These are phyloP conservation scores for Cytospora piceae DNA, from an alignment of 2,329 filamentous ascomycete species.

Conservation along the genomic window DNA sequence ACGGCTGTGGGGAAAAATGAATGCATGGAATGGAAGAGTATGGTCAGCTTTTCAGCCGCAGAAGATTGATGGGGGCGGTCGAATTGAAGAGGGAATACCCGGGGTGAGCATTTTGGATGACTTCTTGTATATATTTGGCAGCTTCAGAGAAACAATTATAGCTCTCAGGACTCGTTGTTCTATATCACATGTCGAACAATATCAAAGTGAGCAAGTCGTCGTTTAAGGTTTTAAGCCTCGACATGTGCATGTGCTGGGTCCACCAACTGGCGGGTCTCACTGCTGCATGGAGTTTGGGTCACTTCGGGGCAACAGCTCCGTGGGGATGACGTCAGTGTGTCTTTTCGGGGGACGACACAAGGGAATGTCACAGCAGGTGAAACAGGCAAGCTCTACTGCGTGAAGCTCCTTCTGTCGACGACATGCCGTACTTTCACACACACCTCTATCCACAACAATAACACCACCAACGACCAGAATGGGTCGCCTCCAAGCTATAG, in stretches of 20 bases:
- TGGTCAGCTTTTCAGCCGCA: background rate
- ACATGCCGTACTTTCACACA: slow-evolving; percentile 1
- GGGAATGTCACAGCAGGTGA: background rate
- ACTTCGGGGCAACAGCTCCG: background rate
- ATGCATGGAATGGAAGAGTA: background rate
- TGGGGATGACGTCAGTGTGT: background rate
- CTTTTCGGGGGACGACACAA: background rate
- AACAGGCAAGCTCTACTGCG: background rate
- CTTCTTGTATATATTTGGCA: too few relatives aligned
- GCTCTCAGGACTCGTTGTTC: too few relatives aligned
- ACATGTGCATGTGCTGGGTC: background rate
- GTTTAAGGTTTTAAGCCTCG: background rate
- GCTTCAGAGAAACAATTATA: too few relatives aligned
- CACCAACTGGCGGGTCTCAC: background rate
- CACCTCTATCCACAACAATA: background rate
- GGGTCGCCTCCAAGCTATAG: slow-evolving; percentile 41
- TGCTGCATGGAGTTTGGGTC: background rate
- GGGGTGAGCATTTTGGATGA: too few relatives aligned
- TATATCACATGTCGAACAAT: background rate
- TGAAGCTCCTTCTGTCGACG: background rate
- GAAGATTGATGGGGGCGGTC: background rate
- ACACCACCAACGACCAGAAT: slow-evolving; percentile 28
- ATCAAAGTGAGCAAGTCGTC: background rate
- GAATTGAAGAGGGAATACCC: background rate
- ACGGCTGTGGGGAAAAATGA: background rate